Base-by-base conservation (phyloP, 208 protist genomes). In the Trichomonas gallinae region DNA sequence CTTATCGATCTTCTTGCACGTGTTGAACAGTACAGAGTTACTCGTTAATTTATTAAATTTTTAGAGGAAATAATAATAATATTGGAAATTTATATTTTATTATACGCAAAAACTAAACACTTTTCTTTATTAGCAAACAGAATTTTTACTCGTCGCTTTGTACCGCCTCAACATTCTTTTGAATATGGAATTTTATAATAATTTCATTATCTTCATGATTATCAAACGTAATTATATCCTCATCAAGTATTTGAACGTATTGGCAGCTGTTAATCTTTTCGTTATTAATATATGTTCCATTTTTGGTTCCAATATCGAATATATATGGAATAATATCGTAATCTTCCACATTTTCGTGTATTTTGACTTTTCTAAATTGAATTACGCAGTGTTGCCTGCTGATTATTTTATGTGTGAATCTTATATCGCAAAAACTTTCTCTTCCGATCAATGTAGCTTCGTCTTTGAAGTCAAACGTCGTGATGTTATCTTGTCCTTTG, bases 11-110 rank as follows among this genome's bases (percentile, higher is more conserved):
- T 96, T n/a, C 36, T 96, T 2, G 31, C 40, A 23, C 13, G 51
- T 31, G 49, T 96, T 82, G 51, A 72, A 82, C 10, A 31, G 72
- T 96, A 82, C 36, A 63, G 93, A 82, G 93, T 96, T 44, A 96
- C 93, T 26, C 40, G 44, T 23, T 93, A 93, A 93, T 51, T 51
- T 51, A 15, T 15, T 15, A 51, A 15, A 51, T 51, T 51, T 51
- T 51, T 51, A 51, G 46, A 51, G 46, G 46, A 15, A 51, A 51
- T 13, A 51, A 51, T 15, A 15, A 51, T 51, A 51, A 51, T 51
- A 15, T 51, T n/a, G n/a, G n/a, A n/a, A n/a, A n/a, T n/a, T n/a
- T n/a, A n/a, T n/a, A n/a, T 51, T 51, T 15, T 51, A 15, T 51
- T 51, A 51, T 51, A 51, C 46, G 13, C 46, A 51, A 51, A 51